Conservation (phyloP, 306 rosid genomes). For the Sicyos baderoa region DNA sequence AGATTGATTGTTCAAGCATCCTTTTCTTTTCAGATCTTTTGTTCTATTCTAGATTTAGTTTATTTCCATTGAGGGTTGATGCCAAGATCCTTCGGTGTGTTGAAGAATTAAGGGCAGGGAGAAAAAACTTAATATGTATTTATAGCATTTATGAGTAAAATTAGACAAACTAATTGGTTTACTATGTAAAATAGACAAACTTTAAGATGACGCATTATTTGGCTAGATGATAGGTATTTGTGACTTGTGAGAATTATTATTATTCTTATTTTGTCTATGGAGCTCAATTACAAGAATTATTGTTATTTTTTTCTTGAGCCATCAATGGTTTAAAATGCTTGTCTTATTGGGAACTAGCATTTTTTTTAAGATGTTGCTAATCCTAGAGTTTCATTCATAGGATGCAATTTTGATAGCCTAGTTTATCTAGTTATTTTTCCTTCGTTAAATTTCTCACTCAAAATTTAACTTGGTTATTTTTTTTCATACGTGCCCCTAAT, state of each 20-base stretch:
- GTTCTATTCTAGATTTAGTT: neutral
- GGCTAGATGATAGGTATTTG: neutral
- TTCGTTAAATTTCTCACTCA: neutral
- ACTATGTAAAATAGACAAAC: neutral
- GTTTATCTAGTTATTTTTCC: neutral
- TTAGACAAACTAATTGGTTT: too few species aligned
- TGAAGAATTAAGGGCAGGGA: neutral
- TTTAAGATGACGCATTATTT: neutral
- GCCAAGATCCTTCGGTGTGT: neutral
- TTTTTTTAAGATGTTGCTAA: neutral
- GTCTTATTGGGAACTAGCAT: neutral
- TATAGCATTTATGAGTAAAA: neutral
- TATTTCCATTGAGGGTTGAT: neutral
- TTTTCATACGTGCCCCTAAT: neutral
- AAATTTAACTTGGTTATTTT: neutral
- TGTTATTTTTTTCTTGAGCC: neutral
- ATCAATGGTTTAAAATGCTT: neutral
- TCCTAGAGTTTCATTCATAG: neutral
- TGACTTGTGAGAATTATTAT: neutral
- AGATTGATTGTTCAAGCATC: neutral
- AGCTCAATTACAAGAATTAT: neutral
- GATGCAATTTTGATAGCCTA: neutral
- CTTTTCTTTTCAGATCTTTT: neutral
- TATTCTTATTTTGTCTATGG: constrained; percentile 2
- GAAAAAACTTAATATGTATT: neutral